Evolutionary conservation across 495 filamentous ascomycete species (phyloP), one percentile per base, ranked within the genome.

Genomic region (Hyaloscypha bicolor): DNA sequence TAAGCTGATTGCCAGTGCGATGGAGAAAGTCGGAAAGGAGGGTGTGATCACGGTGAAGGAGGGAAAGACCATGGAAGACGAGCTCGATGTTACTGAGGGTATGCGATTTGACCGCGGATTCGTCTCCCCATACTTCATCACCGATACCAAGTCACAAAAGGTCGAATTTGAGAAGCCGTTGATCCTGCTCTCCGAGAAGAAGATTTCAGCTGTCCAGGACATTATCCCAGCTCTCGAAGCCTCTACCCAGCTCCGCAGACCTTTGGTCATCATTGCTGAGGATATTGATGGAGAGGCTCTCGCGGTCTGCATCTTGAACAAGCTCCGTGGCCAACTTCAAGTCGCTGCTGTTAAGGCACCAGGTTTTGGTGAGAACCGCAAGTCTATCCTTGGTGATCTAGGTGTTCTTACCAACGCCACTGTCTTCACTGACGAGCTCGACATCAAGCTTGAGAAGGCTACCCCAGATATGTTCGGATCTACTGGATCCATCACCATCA

Each of bases 11-110:
- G 93, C 95, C 73, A 96, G 88, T 74, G 95, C 95, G 70, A 99
- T 99, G 95, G 95, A 99, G 89, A 94, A 96, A 82, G 95, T 99
- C 71, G 95, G 95, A 79, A 98, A 98, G 87, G 95, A 99, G 84
- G 95, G 95, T 86, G 95, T 99, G 70, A 99, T 99, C 78, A 99
- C 95, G 58, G 94, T 97, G 66, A 98, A 98, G 88, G 95, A 99
- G 85, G 95, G 95, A 73, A 98, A 98, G 90, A 99, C 95, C 60
- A 90, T 96, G 77, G 90, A 93, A 75, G 95, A 99, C 72, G 96
- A 99, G 86, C 88, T 99, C 55, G 95, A 98, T 81, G 90, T 99
- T 67, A 99, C 95, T 31, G 95, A 99, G 87, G 95, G 95, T 80
- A 99, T 99, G 95, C 91, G 93, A 76, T 98, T 99, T 82, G 95